Conservation (phyloP, 1,284 basidiomycete genomes). For the Pholiota adiposa region DNA sequence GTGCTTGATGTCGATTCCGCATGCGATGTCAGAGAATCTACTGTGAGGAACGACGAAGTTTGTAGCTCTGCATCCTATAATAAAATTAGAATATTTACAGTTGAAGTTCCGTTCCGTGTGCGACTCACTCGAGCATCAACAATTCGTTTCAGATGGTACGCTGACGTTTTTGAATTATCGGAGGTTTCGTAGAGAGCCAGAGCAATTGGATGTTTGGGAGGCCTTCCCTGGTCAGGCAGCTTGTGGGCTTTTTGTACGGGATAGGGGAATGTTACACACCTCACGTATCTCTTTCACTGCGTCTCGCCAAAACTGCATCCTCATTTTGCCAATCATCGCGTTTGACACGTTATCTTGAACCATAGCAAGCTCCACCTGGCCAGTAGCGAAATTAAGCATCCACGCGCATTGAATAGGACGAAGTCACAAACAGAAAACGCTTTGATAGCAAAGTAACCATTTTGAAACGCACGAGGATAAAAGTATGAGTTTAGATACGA, state of each 20-base stretch:
- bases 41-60: conserved; percentile 69
- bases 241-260: conserved; percentile 12
- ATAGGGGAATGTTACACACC: conserved; percentile 46
- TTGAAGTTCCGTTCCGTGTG: conserved; percentile 4
- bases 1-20: conserved; percentile 83
- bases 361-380: conserved; percentile 82
- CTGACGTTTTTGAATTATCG: conserved; percentile 52
- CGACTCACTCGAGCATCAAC: conserved; percentile 80
- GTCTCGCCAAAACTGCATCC: conserved; percentile 94
- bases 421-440: conserved; percentile 81
- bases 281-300: conserved; percentile 74
- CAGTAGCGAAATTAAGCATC: conserved; percentile 21
- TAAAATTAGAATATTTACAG: conserved; percentile 16
- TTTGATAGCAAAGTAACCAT: conserved; percentile 80
- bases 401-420: conserved; percentile 5
- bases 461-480: conserved; percentile 69
- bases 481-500: conserved; percentile 79
- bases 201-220: conserved; percentile 84
- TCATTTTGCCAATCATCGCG: conserved; percentile 82
- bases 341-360: conserved; percentile 83
- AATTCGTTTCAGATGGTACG: conserved; percentile 85
- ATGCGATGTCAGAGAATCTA: conserved; percentile 72
- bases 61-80: conserved; percentile 76
- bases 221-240: conserved; percentile 58
- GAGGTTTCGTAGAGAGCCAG: conserved; percentile 72